Evolutionary conservation across 2,329 filamentous ascomycete species (phyloP), one percentile per base, ranked within the genome.

Genomic region (Penicillium brasilianum): DNA sequence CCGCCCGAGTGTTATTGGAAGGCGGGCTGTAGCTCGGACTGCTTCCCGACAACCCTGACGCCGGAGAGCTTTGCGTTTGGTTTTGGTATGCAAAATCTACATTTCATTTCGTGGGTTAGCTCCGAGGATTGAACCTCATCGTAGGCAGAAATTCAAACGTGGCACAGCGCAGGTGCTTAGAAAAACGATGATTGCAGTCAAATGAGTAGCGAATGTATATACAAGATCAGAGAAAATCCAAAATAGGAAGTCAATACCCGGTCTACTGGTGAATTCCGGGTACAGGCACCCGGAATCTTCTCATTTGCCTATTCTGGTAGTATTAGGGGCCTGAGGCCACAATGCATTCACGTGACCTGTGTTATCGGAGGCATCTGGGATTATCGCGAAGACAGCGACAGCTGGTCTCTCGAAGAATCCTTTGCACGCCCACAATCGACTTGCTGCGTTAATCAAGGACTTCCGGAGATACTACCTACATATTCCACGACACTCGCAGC

Each of bases 1-100:
- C 61, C 44, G 57, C 61, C 22, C 37, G 5, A 4, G 52, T 69
- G 65, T 68, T 41, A 57, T 59, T 61, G 64, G 66, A 68, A 69
- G 66, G 66, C 63, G 65, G 50, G 55, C 46, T 46, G 34, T 46
- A 48, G 18, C 1, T 49, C 44, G 37, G 51, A 37, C 18, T 58
- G 39, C 55, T 36, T 55, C 57, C 61, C 57, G 59, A 48, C 14
- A 8, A 30, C 20, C 39, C 25, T 14, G 44, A 30, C 22, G 44
- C 25, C 57, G 13, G 13, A 25, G 22, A 25, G 14, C n/a, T 16
- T 25, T 20, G 13, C n/a, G 39, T 18, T 48, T 48, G 28, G 34
- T 36, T 20, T 39, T 53, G 34, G 16, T 9, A n/a, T 22, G 18
- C 50, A 34, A 46, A 44, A 37, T 18, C 14, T 55, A n/a, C 41